These are phyloP conservation scores for Starmerella powellii DNA, from an alignment of 805 yeast species.

Conservation along the genomic window DNA sequence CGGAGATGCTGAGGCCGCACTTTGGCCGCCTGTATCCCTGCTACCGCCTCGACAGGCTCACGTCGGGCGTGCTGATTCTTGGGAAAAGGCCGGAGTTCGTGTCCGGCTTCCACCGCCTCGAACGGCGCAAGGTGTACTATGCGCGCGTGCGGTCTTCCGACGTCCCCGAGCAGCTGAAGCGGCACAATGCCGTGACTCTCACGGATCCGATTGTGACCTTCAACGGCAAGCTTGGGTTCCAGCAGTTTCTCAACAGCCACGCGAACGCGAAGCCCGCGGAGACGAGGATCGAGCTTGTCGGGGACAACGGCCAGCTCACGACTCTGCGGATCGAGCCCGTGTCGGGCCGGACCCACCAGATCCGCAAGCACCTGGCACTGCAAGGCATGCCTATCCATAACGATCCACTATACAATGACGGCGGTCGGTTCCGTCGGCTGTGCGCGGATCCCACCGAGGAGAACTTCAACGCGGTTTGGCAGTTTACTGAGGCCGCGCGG, in stretches of 20 bases:
- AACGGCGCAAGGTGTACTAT: conserved; percentile 11
- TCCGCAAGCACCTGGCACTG: conserved; percentile 77
- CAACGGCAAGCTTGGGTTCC: conserved; percentile 23
- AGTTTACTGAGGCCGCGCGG: conserved; percentile 8
- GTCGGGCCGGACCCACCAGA: conserved; percentile 93
- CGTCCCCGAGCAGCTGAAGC: background rate
- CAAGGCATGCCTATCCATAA: conserved; percentile 79
- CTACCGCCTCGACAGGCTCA: conserved; percentile 23
- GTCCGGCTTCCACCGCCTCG: conserved; percentile 4
- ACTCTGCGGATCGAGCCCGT: conserved; percentile 69
- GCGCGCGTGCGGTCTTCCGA: conserved; percentile 12
- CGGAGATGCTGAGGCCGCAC: conserved; percentile 17
- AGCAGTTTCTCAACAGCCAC: conserved; percentile 6
- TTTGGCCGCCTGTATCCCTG: conserved; percentile 22
- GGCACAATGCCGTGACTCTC: background rate
- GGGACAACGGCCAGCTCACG: conserved; percentile 11
- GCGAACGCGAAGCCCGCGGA: conserved; percentile 15
- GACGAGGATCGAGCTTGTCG: conserved; percentile 10
- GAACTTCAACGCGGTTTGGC: conserved; percentile 12
- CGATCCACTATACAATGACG: conserved; percentile 65
- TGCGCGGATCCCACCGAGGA: conserved; percentile 11
- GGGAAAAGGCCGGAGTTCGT: conserved; percentile 15
- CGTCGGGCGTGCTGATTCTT: conserved; percentile 24
- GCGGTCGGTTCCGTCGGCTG: conserved; percentile 8
- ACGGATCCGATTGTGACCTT: conserved; percentile 18